Base-by-base conservation (phyloP, 2,329 filamentous ascomycete species). In the Paraphoma sp. region DNA sequence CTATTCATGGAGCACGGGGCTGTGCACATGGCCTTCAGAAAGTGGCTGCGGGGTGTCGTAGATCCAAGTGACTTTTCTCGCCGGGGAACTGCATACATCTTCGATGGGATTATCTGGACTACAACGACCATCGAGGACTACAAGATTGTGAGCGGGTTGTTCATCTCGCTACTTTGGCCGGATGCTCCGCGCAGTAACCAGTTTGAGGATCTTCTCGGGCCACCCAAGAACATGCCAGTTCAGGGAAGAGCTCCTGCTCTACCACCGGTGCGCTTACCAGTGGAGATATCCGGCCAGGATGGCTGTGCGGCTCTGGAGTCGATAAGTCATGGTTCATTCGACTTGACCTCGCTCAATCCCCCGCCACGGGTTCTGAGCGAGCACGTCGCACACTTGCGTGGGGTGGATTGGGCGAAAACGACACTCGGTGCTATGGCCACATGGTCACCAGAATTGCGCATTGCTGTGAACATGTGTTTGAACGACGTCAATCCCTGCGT, bases 391-490 rank as follows among this genome's bases (percentile, higher is more conserved):
- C 89, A 92, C 64, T 88, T 88, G 23, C 84, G 89, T 38, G 86
- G 83, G 17, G 76, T 88, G 17, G 86, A 93, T 70, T 95, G 91
- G 91, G 83, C 84, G 1, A 79, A 83, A 0, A 94, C 91, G 1
- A 78, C 87, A 2, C 80, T 94, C 1, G 91, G 91, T 0, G 87
- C 89, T 0, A 90, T 94, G 41, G 84, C 87, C 55, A 73, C 81
- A 17, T 95, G 91, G 90, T 76, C 83, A 2, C 74, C 83, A 29
- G 89, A 92, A 63, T 76, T 94, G 51, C 85, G 91, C 49, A 85
- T 85, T 62, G 89, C 93, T 84, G 87, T 89, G 38, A 93, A 93
- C 70, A 78, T 93, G 51, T 84, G 93, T 60, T 91, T 94, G 88
- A 64, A 64, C 12, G 66, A 70, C 42, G 59, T 53, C 12, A 55